Conservation (phyloP, 2,329 filamentous ascomycete species). For the Penicillium janthinellum region DNA sequence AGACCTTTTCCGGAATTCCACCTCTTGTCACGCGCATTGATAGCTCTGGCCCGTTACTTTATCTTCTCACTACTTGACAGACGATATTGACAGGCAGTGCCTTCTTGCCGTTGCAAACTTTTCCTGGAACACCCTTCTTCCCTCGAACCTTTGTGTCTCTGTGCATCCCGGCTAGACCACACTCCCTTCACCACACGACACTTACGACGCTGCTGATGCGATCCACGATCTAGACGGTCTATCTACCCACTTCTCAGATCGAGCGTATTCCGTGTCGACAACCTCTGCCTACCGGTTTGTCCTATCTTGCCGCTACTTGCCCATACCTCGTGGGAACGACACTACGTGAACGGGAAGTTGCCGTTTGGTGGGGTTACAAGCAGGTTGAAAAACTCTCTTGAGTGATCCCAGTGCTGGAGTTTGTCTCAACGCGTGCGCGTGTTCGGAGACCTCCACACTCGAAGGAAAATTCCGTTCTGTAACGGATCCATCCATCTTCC, state of each 20-base stretch:
- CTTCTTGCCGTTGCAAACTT: slow-evolving; percentile 14
- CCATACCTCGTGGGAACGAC: slow-evolving; percentile 21
- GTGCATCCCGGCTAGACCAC: slow-evolving; percentile 18
- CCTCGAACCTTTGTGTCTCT: slow-evolving; percentile 7
- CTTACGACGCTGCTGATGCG: slow-evolving; percentile 27
- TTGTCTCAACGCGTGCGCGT: slow-evolving; percentile 27
- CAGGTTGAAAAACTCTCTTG: slow-evolving; percentile 30
- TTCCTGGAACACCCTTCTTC: not conserved
- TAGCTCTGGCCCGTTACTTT: slow-evolving; percentile 5
- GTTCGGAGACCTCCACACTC: slow-evolving; percentile 26
- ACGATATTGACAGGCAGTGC: slow-evolving; percentile 22
- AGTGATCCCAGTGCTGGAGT: slow-evolving; percentile 30
- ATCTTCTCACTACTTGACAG: slow-evolving; percentile 1
- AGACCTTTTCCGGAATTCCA: slow-evolving; percentile 11
- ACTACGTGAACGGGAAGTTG: slow-evolving; percentile 28
- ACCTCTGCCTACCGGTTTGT: slow-evolving; percentile 1
- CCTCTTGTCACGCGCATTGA: slow-evolving; percentile 8
- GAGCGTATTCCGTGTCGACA: slow-evolving; percentile 9
- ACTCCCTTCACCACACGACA: slow-evolving; percentile 5
- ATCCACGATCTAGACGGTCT: slow-evolving; percentile 28
- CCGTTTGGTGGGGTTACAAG: slow-evolving; percentile 34
- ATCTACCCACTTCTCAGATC: slow-evolving; percentile 4
- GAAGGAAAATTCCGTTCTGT: slow-evolving; percentile 28
- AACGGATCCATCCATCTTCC: slow-evolving; percentile 27
- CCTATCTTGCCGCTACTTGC: slow-evolving; percentile 1